Conservation (phyloP, 345 rosid species). For the Eutrema yunnanense region DNA sequence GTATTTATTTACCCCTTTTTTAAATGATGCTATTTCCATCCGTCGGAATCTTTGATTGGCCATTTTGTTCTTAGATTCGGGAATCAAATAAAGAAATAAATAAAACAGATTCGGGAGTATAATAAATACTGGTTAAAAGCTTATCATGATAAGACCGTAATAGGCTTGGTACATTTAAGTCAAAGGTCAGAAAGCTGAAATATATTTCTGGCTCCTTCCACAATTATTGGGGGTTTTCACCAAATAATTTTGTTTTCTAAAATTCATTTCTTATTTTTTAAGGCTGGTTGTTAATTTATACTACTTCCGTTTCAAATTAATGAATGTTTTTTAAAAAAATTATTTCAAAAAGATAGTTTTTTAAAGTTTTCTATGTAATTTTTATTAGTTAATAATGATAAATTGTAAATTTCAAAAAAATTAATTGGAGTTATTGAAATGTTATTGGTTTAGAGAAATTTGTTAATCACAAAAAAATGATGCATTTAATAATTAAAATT, state of each 20-base stretch:
- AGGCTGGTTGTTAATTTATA: background rate
- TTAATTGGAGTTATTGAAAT: too few relatives aligned
- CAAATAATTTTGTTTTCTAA: background rate
- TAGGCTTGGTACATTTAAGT: constrained; percentile 20
- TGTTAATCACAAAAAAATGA: too few relatives aligned
- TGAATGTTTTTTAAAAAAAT: too few relatives aligned
- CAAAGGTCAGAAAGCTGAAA: background rate
- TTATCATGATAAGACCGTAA: constrained; percentile 1
- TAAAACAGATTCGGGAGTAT: too few relatives aligned
- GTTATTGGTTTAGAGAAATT: too few relatives aligned
- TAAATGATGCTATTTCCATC: background rate
- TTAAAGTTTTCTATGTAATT: too few relatives aligned
- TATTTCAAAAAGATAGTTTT: too few relatives aligned
- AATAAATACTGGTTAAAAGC: background rate
- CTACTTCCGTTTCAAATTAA: too few relatives aligned
- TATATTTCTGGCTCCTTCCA: constrained; percentile 16
- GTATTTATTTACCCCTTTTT: background rate
- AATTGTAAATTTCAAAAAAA: too few relatives aligned
- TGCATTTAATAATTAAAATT: too few relatives aligned
- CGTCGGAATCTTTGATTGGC: constrained; percentile 15
- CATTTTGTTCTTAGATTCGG: constrained; percentile 2
- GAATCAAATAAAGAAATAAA: too few relatives aligned
- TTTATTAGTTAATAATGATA: too few relatives aligned
- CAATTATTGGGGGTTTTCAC: constrained; percentile 7
- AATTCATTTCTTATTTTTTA: background rate